Evolutionary conservation across 306 rosid species (phyloP).

Genomic region (Rosa chinensis): DNA sequence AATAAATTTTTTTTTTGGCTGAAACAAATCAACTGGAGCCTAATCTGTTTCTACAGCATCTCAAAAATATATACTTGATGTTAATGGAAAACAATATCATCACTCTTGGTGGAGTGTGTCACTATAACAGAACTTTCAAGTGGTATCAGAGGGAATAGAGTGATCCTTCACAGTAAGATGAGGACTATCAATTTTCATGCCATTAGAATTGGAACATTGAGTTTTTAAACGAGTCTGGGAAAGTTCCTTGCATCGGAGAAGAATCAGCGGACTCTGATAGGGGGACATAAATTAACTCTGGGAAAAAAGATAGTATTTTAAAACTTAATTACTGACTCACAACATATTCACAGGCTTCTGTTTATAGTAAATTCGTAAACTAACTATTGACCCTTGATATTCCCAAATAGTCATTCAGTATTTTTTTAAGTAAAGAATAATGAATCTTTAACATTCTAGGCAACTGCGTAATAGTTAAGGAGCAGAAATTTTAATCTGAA

Average conservation of each 20-base stretch:
- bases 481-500: neutral
- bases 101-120: neutral
- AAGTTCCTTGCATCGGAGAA: neutral
- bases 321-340: neutral
- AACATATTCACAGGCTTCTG: neutral
- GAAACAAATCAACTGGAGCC: too few species aligned
- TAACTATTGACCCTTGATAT: constrained; percentile 1
- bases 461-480: neutral
- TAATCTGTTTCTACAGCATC: neutral
- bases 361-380: neutral
- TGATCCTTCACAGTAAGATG: neutral
- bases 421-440: neutral
- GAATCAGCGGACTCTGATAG: neutral
- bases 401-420: neutral
- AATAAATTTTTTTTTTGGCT: too few species aligned
- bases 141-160: neutral
- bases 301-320: neutral
- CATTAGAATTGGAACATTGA: neutral
- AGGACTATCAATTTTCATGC: neutral
- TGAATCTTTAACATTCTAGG: neutral
- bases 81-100: neutral
- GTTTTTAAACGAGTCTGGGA: neutral
- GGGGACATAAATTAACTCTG: neutral
- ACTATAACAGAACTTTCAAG: neutral
- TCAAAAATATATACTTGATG: neutral